Evolutionary conservation across 257 asterid genomes (phyloP).

Genomic region (Perilla frutescens): DNA sequence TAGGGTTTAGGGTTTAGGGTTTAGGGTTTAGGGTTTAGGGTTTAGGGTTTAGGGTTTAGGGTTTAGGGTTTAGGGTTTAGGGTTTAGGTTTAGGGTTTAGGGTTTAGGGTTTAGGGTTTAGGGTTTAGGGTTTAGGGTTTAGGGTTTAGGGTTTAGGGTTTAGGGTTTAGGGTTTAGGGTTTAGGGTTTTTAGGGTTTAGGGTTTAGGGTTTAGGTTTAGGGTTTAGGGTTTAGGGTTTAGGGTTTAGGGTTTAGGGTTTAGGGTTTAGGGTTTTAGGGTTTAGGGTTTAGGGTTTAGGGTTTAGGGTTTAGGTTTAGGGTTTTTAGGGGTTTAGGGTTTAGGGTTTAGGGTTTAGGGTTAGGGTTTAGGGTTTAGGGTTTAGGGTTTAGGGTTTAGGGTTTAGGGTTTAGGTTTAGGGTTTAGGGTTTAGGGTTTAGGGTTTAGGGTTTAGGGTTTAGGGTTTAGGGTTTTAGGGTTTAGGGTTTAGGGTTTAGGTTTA

Average conservation of each 20-base stretch:
- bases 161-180: neutral
- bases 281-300: neutral
- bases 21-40: neutral
- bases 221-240: neutral
- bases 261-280: neutral
- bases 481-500: too few species aligned
- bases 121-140: neutral
- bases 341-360: neutral
- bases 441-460: neutral
- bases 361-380: neutral
- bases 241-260: neutral
- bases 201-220: neutral
- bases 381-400: slow-evolving; percentile 12
- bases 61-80: slow-evolving; percentile 8
- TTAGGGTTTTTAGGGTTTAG: neutral
- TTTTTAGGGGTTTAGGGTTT: too few species aligned
- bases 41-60: slow-evolving; percentile 14
- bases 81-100: slow-evolving; percentile 2
- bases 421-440: neutral
- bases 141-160: neutral
- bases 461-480: slow-evolving; percentile 5
- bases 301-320: neutral
- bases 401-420: neutral
- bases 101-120: slow-evolving; percentile 2
- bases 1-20: neutral